A percentile compares a stretch with the other conserved stretches of the same genome.
phyloP scores from a whole-genome alignment of 2,329 filamentous ascomycete species.

The Neospermospora avenae region DNA sequence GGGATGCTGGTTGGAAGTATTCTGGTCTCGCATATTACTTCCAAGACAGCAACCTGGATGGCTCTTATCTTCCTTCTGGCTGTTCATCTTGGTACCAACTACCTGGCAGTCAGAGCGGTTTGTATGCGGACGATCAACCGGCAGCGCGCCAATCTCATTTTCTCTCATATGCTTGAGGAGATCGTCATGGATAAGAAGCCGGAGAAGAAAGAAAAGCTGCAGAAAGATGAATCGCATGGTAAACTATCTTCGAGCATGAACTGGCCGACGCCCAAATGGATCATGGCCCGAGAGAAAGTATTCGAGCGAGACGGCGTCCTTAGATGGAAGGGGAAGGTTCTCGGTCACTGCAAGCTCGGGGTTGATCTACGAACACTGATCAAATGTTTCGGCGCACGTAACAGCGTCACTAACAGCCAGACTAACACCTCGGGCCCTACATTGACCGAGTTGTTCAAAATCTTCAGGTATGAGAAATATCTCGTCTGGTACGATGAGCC shows the following conservation, averaged over 20 bases:
- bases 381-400: slow-evolving; percentile 11
- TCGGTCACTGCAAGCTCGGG: slow-evolving; percentile 56
- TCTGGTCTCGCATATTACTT: slow-evolving; percentile 72
- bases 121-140: slow-evolving; percentile 81
- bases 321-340: slow-evolving; percentile 44
- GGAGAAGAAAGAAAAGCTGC: background rate
- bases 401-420: slow-evolving; percentile 13
- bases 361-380: slow-evolving; percentile 38
- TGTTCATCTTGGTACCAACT: slow-evolving; percentile 80
- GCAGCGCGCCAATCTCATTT: slow-evolving; percentile 78
- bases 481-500: slow-evolving; percentile 55
- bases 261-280: slow-evolving; percentile 62
- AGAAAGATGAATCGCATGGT: background rate
- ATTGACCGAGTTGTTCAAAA: slow-evolving; percentile 40
- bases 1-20: slow-evolving; percentile 83
- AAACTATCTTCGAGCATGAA: background rate
- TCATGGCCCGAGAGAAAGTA: slow-evolving; percentile 43
- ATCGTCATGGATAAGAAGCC: background rate
- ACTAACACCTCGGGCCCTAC: background rate
- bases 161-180: slow-evolving; percentile 51
- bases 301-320: slow-evolving; percentile 42
- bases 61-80: slow-evolving; percentile 69
- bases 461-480: slow-evolving; percentile 54
- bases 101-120: slow-evolving; percentile 78
- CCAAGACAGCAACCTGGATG: slow-evolving; percentile 68